These are phyloP conservation scores for Arabidopsis suecica DNA, from an alignment of 345 rosid genomes.

Conservation along the genomic window DNA sequence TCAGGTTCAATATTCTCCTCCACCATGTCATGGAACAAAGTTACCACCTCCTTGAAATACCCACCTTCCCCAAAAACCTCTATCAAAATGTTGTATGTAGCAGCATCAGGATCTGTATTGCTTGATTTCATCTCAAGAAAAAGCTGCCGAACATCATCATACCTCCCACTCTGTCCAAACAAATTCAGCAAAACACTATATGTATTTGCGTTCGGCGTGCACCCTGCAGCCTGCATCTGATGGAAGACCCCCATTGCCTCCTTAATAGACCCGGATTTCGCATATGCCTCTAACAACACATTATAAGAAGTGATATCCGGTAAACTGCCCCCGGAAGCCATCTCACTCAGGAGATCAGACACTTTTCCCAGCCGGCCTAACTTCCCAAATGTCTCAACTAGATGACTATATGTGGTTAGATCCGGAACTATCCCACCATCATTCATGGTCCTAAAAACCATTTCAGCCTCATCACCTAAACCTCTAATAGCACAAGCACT, in stretches of 20 bases:
- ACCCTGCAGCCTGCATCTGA: conserved; percentile 89
- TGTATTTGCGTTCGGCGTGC: conserved; percentile 73
- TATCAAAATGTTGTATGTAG: conserved; percentile 80
- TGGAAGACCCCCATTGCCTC: conserved; percentile 85
- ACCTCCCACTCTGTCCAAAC: conserved; percentile 81
- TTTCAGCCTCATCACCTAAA: conserved; percentile 87
- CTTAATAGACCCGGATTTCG: conserved; percentile 66
- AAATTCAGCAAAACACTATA: conserved; percentile 78
- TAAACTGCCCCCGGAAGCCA: conserved; percentile 79
- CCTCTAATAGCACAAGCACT: conserved; percentile 88
- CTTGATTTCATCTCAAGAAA: conserved; percentile 96
- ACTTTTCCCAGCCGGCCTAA: conserved; percentile 73
- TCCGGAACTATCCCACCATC: conserved; percentile 92
- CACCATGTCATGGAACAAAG: conserved; percentile 92
- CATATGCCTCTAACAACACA: conserved; percentile 82
- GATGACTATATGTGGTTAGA: conserved; percentile 69
- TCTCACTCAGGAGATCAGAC: conserved; percentile 68
- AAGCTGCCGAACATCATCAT: conserved; percentile 85
- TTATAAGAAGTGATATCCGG: conserved; percentile 86
- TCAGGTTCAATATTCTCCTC: conserved; percentile 92
- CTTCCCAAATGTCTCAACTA: conserved; percentile 82
- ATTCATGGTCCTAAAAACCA: conserved; percentile 94
- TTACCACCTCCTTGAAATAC: conserved; percentile 93
- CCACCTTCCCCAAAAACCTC: conserved; percentile 96
- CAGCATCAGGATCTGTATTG: conserved; percentile 81